A percentile compares a stretch with the other conserved stretches of the same genome.
Conservation (phyloP, 805 yeast genomes). For the Maudiozyma barnettii region DNA sequence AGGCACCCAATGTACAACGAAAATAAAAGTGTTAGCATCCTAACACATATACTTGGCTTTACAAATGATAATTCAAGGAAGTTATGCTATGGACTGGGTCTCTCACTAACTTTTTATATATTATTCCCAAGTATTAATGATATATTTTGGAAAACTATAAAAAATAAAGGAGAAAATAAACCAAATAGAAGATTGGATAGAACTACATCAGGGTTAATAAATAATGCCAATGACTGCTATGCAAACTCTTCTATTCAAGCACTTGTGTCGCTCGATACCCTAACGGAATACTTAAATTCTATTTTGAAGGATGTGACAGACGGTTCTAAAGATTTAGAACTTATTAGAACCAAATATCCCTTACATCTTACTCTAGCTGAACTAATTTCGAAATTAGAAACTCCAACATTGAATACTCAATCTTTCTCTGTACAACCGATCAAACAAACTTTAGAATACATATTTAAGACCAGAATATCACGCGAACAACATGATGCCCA, state of each 20-base stretch:
- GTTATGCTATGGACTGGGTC: no score
- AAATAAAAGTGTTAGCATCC: no score
- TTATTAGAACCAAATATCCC: constrained; percentile 20
- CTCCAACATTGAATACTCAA: constrained; percentile 43
- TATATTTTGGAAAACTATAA: neutral
- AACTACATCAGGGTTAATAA: constrained; percentile 73
- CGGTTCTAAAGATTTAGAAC: neutral
- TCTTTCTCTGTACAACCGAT: constrained; percentile 72
- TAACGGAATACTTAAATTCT: constrained; percentile 45
- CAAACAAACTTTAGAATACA: constrained; percentile 58
- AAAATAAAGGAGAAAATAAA: neutral
- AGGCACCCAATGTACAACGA: no score
- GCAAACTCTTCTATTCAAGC: constrained; percentile 87
- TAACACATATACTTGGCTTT: no score
- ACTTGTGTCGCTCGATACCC: constrained; percentile 48
- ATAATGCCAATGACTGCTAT: constrained; percentile 81
- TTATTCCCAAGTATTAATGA: neutral
- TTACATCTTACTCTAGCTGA: constrained; percentile 50
- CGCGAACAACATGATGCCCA: constrained; percentile 91
- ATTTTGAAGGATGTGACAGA: neutral
- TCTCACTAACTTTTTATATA: neutral
- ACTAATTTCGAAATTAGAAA: constrained; percentile 49
- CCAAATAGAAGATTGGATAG: constrained; percentile 49
- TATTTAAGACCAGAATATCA: constrained; percentile 66
- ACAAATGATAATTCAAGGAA: no score